Conservation (phyloP, 2,329 filamentous ascomycete species). For the Paraconiothyrium brasiliense region DNA sequence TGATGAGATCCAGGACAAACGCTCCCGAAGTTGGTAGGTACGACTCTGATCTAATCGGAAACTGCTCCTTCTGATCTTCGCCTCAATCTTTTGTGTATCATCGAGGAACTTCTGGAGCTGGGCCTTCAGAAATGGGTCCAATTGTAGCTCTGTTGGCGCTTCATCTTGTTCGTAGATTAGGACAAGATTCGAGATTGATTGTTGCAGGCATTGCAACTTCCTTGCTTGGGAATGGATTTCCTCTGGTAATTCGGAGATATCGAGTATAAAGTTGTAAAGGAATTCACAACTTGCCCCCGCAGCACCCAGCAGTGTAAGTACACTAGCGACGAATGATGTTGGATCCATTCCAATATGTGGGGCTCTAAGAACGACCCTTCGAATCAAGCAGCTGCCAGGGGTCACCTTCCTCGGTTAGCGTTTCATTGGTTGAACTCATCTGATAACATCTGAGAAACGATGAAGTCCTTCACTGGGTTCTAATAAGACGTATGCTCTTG, state of each 20-base stretch:
- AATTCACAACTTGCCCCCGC: slow-evolving; percentile 19
- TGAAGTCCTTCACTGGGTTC: no score
- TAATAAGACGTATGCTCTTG: no score
- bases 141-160: slow-evolving; percentile 4
- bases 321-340: slow-evolving; percentile 18
- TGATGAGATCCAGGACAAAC: slow-evolving; percentile 19
- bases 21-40: slow-evolving; percentile 7
- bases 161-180: slow-evolving; percentile 4
- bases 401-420: no score
- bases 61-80: slow-evolving; percentile 5
- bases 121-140: background rate
- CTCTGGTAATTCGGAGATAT: slow-evolving; percentile 15
- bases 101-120: background rate
- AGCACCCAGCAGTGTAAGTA: slow-evolving; percentile 20
- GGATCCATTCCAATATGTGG: slow-evolving; percentile 18
- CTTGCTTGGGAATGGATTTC: slow-evolving; percentile 17
- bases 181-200: slow-evolving; percentile 15
- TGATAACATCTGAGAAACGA: no score
- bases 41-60: slow-evolving; percentile 1
- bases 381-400: no score
- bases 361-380: no score
- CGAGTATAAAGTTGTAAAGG: slow-evolving; percentile 18
- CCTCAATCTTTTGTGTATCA: slow-evolving; percentile 4
- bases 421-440: no score
- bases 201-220: slow-evolving; percentile 18